These are phyloP conservation scores for Citrus hindsii DNA, from an alignment of 345 rosid genomes.

Conservation along the genomic window DNA sequence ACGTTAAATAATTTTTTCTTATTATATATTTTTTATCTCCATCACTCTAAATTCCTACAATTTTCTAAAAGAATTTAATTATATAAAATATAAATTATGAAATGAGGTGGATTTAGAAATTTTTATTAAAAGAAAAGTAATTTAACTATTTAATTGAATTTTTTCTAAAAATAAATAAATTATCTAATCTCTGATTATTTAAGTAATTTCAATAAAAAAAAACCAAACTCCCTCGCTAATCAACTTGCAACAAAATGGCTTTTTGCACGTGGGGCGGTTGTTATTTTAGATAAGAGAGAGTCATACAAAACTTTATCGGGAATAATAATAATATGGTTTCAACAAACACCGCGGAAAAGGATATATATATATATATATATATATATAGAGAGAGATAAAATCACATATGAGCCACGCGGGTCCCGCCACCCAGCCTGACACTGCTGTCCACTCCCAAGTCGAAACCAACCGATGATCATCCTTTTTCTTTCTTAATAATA, in stretches of 20 bases:
- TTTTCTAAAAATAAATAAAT: too few species aligned
- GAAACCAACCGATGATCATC: neutral
- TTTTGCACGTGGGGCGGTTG: slow-evolving; percentile 10
- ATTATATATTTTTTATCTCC: too few species aligned
- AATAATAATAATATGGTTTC: neutral
- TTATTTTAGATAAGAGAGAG: neutral
- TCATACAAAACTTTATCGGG: neutral
- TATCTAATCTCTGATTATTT: too few species aligned
- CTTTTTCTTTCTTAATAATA: neutral
- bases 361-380: neutral
- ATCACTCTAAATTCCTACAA: too few species aligned
- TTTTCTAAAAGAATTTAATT: too few species aligned
- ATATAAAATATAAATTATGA: too few species aligned
- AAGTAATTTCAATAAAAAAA: too few species aligned
- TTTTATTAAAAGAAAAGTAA: too few species aligned
- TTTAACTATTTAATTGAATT: too few species aligned
- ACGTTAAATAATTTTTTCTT: too few species aligned
- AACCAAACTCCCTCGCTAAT: neutral
- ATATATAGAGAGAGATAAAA: neutral
- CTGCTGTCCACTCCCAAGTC: neutral
- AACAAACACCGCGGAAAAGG: neutral
- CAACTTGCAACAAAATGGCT: neutral
- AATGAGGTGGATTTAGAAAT: too few species aligned
- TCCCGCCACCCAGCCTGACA: neutral
- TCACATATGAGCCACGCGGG: neutral